A percentile compares a stretch with the other conserved stretches of the same genome.
phyloP scores from a whole-genome alignment of 2,329 filamentous ascomycete genomes.

The Penicillium polonicum region DNA sequence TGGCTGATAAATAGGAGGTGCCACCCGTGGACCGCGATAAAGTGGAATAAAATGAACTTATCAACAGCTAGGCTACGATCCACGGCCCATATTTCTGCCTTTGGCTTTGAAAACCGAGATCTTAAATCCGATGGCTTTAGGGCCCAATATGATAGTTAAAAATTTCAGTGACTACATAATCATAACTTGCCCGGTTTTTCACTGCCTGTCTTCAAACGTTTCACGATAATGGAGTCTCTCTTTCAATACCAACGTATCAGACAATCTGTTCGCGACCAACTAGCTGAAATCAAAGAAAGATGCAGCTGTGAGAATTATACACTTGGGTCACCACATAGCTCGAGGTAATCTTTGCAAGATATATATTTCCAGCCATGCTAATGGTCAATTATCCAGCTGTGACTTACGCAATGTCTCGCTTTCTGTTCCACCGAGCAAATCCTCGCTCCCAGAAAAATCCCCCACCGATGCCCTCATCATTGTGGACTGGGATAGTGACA shows the following conservation, averaged over 20 bases:
- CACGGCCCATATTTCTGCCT: background rate
- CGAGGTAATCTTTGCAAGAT: background rate
- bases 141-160: background rate
- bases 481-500: slow-evolving; percentile 40
- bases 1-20: background rate
- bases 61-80: background rate
- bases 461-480: background rate
- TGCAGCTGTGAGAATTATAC: background rate
- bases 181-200: background rate
- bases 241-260: background rate
- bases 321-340: background rate
- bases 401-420: background rate
- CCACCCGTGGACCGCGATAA: background rate
- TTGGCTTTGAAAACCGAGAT: background rate
- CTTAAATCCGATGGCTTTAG: background rate
- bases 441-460: background rate
- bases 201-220: background rate
- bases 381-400: background rate
- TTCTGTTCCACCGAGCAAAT: background rate
- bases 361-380: background rate
- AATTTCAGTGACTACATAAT: background rate
- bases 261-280: background rate
- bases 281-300: background rate
- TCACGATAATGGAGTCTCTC: background rate
- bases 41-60: background rate